These are phyloP conservation scores for Carallia brachiata DNA, from an alignment of 345 rosid species.

Conservation along the genomic window DNA sequence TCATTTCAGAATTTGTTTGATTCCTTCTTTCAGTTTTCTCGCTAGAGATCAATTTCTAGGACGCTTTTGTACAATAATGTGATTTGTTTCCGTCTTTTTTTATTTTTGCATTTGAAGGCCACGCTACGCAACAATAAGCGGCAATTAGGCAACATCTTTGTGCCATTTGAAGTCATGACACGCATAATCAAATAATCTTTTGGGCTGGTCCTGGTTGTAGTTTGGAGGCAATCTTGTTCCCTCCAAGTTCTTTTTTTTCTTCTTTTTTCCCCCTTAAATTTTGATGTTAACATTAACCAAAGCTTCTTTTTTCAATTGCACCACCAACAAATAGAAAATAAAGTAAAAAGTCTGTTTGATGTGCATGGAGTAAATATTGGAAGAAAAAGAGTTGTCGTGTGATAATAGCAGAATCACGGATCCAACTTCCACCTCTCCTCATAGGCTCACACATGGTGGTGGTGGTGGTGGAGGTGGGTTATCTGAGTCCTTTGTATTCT, in stretches of 20 bases:
- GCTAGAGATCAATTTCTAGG: too few species aligned
- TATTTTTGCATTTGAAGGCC: not conserved
- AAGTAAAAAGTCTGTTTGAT: not conserved
- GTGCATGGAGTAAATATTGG: not conserved
- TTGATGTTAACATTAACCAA: not conserved
- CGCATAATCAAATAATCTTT: not conserved
- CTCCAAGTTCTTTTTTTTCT: not conserved
- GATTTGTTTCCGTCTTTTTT: not conserved
- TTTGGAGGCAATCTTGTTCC: not conserved
- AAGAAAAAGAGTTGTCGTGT: not conserved
- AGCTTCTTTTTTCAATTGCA: not conserved
- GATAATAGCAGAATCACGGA: slow-evolving; percentile 5
- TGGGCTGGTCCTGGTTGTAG: not conserved
- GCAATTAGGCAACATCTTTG: not conserved
- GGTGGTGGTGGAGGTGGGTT: slow-evolving; percentile 17
- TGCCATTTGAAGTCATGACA: not conserved
- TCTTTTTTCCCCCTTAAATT: not conserved
- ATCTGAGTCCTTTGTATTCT: slow-evolving; percentile 1
- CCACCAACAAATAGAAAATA: not conserved
- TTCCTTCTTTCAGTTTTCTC: not conserved
- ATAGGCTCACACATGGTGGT: not conserved
- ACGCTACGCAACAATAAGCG: not conserved
- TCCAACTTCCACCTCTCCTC: slow-evolving; percentile 8
- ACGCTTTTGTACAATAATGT: not conserved
- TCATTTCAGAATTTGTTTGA: not conserved